A percentile compares a stretch with the other conserved stretches of the same genome.
Conservation (phyloP, 1,284 basidiomycete species). For the Chalciporus piperatoides region DNA sequence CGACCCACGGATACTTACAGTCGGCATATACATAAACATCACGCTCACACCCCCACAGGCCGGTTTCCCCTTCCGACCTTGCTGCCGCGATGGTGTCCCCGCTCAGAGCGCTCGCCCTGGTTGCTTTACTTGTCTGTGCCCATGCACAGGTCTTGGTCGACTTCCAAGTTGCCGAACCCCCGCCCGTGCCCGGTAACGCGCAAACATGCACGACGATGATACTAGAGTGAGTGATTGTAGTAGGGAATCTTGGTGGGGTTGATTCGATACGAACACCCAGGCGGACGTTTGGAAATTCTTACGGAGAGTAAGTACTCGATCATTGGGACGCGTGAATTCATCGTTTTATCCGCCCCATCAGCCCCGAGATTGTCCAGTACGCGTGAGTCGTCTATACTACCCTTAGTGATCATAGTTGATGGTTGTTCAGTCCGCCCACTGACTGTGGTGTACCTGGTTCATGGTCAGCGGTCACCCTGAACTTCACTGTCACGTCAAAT, state of each 20-base stretch:
- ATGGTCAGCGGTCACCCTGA: slow-evolving; percentile 72
- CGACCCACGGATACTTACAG: neutral
- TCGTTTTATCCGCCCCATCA: slow-evolving; percentile 26
- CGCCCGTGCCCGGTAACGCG: slow-evolving; percentile 53
- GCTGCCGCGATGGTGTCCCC: slow-evolving; percentile 14
- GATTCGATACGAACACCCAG: slow-evolving; percentile 33
- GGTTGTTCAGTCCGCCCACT: slow-evolving; percentile 54
- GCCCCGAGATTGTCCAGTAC: slow-evolving; percentile 63
- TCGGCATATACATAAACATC: slow-evolving; percentile 11
- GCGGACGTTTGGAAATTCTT: slow-evolving; percentile 70
- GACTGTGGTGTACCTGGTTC: slow-evolving; percentile 67
- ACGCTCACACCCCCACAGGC: neutral
- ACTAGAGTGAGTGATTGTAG: slow-evolving; percentile 48
- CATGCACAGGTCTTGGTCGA: slow-evolving; percentile 51
- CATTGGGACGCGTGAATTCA: neutral
- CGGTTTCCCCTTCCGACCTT: neutral
- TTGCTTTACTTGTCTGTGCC: slow-evolving; percentile 12
- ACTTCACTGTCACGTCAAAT: slow-evolving; percentile 74
- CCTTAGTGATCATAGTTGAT: slow-evolving; percentile 1
- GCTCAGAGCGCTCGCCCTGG: slow-evolving; percentile 10
- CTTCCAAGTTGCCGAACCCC: slow-evolving; percentile 72
- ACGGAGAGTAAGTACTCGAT: slow-evolving; percentile 48
- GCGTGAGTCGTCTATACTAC: slow-evolving; percentile 40
- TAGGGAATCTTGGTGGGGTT: neutral
- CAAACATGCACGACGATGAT: slow-evolving; percentile 63